Conservation (phyloP, 2,329 filamentous ascomycete genomes). For the Diaporthe nobilis region DNA sequence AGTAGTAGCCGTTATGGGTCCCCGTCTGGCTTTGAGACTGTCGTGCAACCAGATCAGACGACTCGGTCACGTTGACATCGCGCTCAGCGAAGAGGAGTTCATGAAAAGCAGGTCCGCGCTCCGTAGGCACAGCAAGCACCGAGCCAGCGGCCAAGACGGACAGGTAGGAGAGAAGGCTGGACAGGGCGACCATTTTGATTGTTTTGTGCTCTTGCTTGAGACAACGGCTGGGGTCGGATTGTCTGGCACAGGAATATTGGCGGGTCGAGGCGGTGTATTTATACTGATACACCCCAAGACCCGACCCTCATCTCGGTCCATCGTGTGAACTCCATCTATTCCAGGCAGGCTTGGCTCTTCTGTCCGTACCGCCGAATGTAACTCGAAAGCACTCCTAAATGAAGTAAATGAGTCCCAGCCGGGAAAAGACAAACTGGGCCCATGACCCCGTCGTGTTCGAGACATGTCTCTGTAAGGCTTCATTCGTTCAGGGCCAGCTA, state of each 20-base stretch:
- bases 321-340: neutral
- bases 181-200: constrained; percentile 20
- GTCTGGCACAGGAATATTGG: neutral
- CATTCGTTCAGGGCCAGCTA: neutral
- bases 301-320: neutral
- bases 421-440: constrained; percentile 18
- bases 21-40: constrained; percentile 54
- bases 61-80: constrained; percentile 22
- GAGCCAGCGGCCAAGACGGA: neutral
- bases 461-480: constrained; percentile 3
- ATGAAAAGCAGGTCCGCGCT: constrained; percentile 19
- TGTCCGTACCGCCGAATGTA: constrained; percentile 24
- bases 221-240: neutral
- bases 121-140: constrained; percentile 19
- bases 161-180: neutral
- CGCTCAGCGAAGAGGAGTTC: constrained; percentile 8
- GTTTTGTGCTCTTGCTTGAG: neutral
- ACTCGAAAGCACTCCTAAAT: constrained; percentile 3
- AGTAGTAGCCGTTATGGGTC: constrained; percentile 71
- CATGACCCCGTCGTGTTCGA: constrained; percentile 16
- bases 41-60: constrained; percentile 14
- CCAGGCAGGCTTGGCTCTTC: neutral
- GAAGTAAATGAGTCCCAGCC: constrained; percentile 24
- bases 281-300: constrained; percentile 4
- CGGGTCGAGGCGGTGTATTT: neutral